A percentile compares a stretch with the other conserved stretches of the same genome.
phyloP scores from a whole-genome alignment of 495 filamentous ascomycete genomes.

The Trichoderma parareesei region DNA sequence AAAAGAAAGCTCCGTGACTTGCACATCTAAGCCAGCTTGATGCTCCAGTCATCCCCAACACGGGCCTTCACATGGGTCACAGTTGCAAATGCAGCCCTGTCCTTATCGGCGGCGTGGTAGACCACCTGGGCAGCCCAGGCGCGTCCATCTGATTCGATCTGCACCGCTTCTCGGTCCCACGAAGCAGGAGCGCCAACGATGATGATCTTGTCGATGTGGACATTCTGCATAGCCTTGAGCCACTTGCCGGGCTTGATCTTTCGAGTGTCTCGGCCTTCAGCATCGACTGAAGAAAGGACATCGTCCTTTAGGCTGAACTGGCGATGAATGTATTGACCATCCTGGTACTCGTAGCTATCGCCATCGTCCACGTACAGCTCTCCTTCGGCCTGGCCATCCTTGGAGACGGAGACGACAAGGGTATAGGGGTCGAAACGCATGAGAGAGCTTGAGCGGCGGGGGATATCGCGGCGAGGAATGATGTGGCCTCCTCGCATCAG shows the following conservation, averaged over 20 bases:
- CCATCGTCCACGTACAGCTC: conserved; percentile 89
- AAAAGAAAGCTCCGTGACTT: neutral
- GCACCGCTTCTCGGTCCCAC: conserved; percentile 65
- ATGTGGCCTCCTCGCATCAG: conserved; percentile 90
- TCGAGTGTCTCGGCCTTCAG: conserved; percentile 44
- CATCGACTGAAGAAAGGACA: conserved; percentile 42
- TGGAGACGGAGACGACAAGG: conserved; percentile 67
- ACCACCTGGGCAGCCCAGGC: conserved; percentile 51
- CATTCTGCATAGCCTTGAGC: conserved; percentile 64
- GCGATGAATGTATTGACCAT: conserved; percentile 79
- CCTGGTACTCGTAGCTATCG: conserved; percentile 79
- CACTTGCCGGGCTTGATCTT: conserved; percentile 62
- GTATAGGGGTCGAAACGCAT: conserved; percentile 96
- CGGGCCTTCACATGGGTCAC: conserved; percentile 68
- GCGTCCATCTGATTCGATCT: conserved; percentile 59
- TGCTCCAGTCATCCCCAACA: conserved; percentile 76
- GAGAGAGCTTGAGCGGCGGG: conserved; percentile 71
- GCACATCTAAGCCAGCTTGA: conserved; percentile 39
- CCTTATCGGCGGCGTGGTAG: conserved; percentile 49
- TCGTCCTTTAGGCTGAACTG: conserved; percentile 53
- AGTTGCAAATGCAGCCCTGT: conserved; percentile 69
- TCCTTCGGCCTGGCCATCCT: conserved; percentile 66
- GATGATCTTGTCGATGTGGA: conserved; percentile 74
- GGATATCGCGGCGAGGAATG: conserved; percentile 79
- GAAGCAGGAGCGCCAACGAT: conserved; percentile 65